These are phyloP conservation scores for Exutisphaerella laricina DNA, from an alignment of 2,329 filamentous ascomycete species.

Conservation along the genomic window DNA sequence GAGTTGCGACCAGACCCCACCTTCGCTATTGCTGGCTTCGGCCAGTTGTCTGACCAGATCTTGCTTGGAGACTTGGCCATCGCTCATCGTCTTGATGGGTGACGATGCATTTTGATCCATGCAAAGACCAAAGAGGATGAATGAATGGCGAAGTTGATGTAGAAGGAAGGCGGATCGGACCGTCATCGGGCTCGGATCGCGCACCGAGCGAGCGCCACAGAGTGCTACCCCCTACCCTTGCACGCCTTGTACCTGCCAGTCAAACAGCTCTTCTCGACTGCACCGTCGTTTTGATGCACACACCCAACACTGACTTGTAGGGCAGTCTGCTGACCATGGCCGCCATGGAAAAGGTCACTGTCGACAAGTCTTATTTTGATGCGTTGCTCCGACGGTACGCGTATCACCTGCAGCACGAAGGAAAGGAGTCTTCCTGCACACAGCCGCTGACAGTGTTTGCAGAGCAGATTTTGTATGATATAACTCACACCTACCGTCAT, in stretches of 20 bases:
- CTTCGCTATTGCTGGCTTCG: conserved; percentile 31
- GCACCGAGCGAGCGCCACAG: too few relatives aligned
- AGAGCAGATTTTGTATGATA: conserved; percentile 30
- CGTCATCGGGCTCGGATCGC: too few relatives aligned
- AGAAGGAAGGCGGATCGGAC: too few relatives aligned
- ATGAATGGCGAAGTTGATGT: too few relatives aligned
- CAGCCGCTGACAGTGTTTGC: conserved; percentile 17
- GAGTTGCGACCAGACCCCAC: conserved; percentile 41
- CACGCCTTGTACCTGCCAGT: too few relatives aligned
- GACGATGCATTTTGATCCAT: conserved; percentile 33
- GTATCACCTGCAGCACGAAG: conserved; percentile 16
- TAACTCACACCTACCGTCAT: not conserved
- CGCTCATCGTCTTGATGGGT: conserved; percentile 16
- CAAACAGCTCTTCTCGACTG: too few relatives aligned
- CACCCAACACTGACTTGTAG: too few relatives aligned
- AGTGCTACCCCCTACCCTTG: too few relatives aligned
- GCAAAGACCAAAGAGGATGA: conserved; percentile 9
- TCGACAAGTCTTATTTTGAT: conserved; percentile 57
- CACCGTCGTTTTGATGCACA: too few relatives aligned
- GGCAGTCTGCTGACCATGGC: too few relatives aligned
- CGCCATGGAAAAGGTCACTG: conserved; percentile 43
- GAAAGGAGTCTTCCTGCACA: conserved; percentile 8
- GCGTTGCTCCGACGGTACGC: conserved; percentile 57
- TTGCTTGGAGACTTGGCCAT: conserved; percentile 15
- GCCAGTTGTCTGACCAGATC: conserved; percentile 37